A percentile compares a stretch with the other conserved stretches of the same genome.
Conservation (phyloP, 2,329 filamentous ascomycete genomes). For the Chaetomiaceae sp. region DNA sequence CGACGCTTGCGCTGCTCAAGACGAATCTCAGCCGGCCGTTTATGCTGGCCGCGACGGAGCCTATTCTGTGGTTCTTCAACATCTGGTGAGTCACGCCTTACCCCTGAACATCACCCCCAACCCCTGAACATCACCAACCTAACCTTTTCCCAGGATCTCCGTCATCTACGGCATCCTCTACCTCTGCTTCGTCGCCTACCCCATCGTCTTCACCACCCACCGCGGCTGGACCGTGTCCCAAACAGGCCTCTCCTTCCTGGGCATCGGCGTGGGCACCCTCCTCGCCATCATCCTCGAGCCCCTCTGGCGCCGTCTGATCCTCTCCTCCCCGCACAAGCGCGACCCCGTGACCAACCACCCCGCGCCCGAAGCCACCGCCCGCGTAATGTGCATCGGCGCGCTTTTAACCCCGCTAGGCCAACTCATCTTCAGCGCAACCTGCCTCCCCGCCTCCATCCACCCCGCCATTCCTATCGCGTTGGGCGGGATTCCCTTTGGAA, state of each 20-base stretch:
- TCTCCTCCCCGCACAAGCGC: slow-evolving; percentile 56
- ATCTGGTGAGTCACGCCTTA: slow-evolving; percentile 48
- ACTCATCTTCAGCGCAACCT: slow-evolving; percentile 86
- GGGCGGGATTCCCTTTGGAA: slow-evolving; percentile 66
- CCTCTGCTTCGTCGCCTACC: slow-evolving; percentile 86
- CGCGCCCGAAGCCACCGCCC: slow-evolving; percentile 75
- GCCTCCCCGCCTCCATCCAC: slow-evolving; percentile 68
- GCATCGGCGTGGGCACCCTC: slow-evolving; percentile 61
- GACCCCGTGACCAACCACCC: slow-evolving; percentile 62
- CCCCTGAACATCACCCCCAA: not conserved
- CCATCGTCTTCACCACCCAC: slow-evolving; percentile 69
- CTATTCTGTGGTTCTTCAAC: slow-evolving; percentile 70
- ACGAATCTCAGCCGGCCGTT: slow-evolving; percentile 75
- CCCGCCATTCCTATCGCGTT: slow-evolving; percentile 73
- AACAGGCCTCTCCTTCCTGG: slow-evolving; percentile 73
- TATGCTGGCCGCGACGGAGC: slow-evolving; percentile 71
- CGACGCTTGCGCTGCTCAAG: slow-evolving; percentile 64
- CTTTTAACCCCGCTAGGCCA: slow-evolving; percentile 72
- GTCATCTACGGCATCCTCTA: slow-evolving; percentile 80
- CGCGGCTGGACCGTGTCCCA: slow-evolving; percentile 74
- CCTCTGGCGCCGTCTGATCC: slow-evolving; percentile 71
- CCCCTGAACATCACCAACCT: not conserved
- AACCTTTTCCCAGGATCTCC: slow-evolving; percentile 56
- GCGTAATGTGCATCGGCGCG: slow-evolving; percentile 73
- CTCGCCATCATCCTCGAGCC: slow-evolving; percentile 62